Evolutionary conservation across 345 rosid species (phyloP).

Genomic region (Aquilaria malaccensis): DNA sequence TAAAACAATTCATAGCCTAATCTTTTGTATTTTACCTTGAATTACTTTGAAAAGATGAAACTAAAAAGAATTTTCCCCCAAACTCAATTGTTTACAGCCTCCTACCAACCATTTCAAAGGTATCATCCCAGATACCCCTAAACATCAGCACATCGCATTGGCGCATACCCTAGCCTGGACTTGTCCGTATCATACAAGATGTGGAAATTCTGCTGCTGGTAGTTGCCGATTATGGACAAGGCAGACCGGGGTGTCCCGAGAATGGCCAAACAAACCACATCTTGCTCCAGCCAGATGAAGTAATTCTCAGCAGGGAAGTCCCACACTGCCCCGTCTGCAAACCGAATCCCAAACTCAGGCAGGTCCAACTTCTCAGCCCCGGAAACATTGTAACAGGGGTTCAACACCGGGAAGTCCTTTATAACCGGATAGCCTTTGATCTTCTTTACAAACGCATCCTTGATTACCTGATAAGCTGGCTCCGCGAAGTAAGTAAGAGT

Average conservation of each 20-base stretch:
- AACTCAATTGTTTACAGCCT: slow-evolving; percentile 20
- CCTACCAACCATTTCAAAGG: slow-evolving; percentile 10
- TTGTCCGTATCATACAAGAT: slow-evolving; percentile 64
- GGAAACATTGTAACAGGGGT: slow-evolving; percentile 87
- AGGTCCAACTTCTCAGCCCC: slow-evolving; percentile 50
- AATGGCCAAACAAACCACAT: slow-evolving; percentile 75
- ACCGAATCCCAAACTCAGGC: slow-evolving; percentile 65
- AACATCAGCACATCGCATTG: slow-evolving; percentile 59
- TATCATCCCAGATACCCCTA: slow-evolving; percentile 13
- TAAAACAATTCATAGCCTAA: slow-evolving; percentile 17
- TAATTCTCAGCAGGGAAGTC: slow-evolving; percentile 84
- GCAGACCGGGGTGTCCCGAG: slow-evolving; percentile 73
- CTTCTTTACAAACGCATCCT: slow-evolving; percentile 50
- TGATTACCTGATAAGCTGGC: slow-evolving; percentile 58
- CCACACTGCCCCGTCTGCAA: slow-evolving; percentile 80
- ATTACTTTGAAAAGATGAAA: slow-evolving; percentile 6
- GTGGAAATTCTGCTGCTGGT: slow-evolving; percentile 86
- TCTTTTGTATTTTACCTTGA: slow-evolving; percentile 11
- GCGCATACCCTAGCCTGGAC: slow-evolving; percentile 78
- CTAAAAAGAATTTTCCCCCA: slow-evolving; percentile 1
- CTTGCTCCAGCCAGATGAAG: slow-evolving; percentile 50
- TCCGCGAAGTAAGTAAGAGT: slow-evolving; percentile 62
- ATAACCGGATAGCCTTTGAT: slow-evolving; percentile 49
- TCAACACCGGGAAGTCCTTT: slow-evolving; percentile 45
- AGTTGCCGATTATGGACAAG: slow-evolving; percentile 83